Evolutionary conservation across 164 flowering plant genomes (phyloP).

Genomic region (Vitis rotundifolia): DNA sequence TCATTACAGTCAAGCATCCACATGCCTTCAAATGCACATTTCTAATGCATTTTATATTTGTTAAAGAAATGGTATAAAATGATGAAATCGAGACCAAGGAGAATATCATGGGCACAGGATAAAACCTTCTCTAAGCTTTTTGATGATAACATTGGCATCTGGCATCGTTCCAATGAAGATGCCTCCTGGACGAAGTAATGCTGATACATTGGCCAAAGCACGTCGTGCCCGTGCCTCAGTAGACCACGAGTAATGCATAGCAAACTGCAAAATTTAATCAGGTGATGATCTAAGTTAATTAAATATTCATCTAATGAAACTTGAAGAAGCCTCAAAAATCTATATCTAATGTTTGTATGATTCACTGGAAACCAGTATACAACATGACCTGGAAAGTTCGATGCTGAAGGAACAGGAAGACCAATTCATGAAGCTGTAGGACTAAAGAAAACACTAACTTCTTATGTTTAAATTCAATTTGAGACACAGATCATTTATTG

Average conservation of each 20-base stretch:
- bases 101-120: background rate
- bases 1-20: no score
- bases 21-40: no score
- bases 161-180: constrained; percentile 98
- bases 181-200: constrained; percentile 97
- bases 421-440: no score
- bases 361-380: background rate
- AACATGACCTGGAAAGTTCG: background rate
- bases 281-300: background rate
- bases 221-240: constrained; percentile 94
- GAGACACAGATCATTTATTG: no score
- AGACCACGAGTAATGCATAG: constrained; percentile 97
- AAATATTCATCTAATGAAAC: background rate
- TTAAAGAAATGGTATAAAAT: no score
- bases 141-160: constrained; percentile 92
- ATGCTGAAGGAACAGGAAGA: background rate
- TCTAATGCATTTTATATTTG: no score
- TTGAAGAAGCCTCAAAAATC: background rate
- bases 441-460: no score
- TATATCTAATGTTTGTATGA: background rate
- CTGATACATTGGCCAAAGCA: constrained; percentile 91
- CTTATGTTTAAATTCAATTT: no score
- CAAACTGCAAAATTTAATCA: constrained; percentile 61
- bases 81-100: background rate
- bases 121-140: constrained; percentile 89